These are phyloP conservation scores for Rachicladosporium sp. DNA, from an alignment of 2,329 filamentous ascomycete species.

Conservation along the genomic window DNA sequence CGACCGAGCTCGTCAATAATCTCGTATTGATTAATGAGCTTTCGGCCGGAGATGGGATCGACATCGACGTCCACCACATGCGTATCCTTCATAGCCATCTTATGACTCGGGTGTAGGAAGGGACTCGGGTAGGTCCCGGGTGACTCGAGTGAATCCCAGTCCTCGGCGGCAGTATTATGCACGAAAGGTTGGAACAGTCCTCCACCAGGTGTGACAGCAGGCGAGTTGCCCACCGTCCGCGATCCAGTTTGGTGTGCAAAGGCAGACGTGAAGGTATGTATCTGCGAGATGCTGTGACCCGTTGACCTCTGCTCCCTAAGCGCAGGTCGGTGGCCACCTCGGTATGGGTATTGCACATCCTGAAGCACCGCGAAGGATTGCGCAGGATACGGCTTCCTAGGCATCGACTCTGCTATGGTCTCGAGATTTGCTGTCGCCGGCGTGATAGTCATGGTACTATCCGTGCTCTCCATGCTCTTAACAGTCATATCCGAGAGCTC, in stretches of 20 bases:
- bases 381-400: constrained; percentile 33
- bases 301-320: constrained; percentile 29
- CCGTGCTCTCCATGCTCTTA: constrained; percentile 28
- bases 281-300: constrained; percentile 26
- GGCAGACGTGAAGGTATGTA: constrained; percentile 28
- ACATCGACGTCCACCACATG: constrained; percentile 86
- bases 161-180: constrained; percentile 18
- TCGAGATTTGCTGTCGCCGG: constrained; percentile 14
- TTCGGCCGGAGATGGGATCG: constrained; percentile 78
- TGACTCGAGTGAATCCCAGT: constrained; percentile 19
- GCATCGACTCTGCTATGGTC: constrained; percentile 1
- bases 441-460: constrained; percentile 23
- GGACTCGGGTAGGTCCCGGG: constrained; percentile 36
- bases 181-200: constrained; percentile 32
- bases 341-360: constrained; percentile 30
- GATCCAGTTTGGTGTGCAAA: constrained; percentile 28
- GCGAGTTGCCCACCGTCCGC: constrained; percentile 34
- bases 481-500: constrained; percentile 31
- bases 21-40: constrained; percentile 95
- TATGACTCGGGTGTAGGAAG: constrained; percentile 37
- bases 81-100: constrained; percentile 47
- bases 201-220: constrained; percentile 29
- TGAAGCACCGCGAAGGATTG: constrained; percentile 39
- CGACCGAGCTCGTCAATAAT: constrained; percentile 92
- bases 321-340: constrained; percentile 19